phyloP scores from a whole-genome alignment of 192 early-diverging fungal species.

The Pecoramyces ruminantium region DNA sequence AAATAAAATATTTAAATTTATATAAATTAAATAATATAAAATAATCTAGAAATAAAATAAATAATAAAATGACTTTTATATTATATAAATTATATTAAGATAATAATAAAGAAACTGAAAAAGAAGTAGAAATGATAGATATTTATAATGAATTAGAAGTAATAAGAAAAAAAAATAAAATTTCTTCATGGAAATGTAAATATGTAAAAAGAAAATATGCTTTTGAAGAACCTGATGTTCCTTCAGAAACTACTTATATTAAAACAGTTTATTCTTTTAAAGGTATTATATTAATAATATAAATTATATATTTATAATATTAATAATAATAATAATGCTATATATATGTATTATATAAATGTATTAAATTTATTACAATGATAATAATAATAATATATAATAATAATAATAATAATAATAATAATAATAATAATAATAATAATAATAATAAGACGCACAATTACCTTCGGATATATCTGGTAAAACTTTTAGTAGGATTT shows the following conservation, averaged over 20 bases:
- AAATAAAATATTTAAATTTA: too few species aligned
- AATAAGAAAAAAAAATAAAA: slow-evolving; percentile 29
- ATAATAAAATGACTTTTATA: too few species aligned
- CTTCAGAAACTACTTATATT: slow-evolving; percentile 61
- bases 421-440: not conserved
- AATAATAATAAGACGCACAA: slow-evolving; percentile 25
- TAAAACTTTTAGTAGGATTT: slow-evolving; percentile 63
- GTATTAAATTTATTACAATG: not conserved
- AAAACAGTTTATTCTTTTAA: slow-evolving; percentile 69
- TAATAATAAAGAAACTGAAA: slow-evolving; percentile 29
- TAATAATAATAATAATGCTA: too few species aligned
- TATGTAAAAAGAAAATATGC: slow-evolving; percentile 68
- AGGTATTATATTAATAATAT: slow-evolving; percentile 11
- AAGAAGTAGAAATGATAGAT: slow-evolving; percentile 34
- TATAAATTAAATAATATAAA: too few species aligned
- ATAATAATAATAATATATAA: not conserved
- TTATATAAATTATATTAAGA: too few species aligned
- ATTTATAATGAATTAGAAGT: slow-evolving; percentile 62
- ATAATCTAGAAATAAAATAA: too few species aligned
- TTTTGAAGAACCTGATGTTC: slow-evolving; percentile 71
- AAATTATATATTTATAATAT: too few species aligned
- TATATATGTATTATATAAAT: too few species aligned
- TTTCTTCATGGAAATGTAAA: slow-evolving; percentile 40
- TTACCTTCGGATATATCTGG: slow-evolving; percentile 38
- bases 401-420: not conserved